Percentiles rank a stretch among this genome's conserved stretches.
These are phyloP conservation scores for Coccomyxa sp. DNA, from an alignment of 139 green algal genomes.

Conservation along the genomic window DNA sequence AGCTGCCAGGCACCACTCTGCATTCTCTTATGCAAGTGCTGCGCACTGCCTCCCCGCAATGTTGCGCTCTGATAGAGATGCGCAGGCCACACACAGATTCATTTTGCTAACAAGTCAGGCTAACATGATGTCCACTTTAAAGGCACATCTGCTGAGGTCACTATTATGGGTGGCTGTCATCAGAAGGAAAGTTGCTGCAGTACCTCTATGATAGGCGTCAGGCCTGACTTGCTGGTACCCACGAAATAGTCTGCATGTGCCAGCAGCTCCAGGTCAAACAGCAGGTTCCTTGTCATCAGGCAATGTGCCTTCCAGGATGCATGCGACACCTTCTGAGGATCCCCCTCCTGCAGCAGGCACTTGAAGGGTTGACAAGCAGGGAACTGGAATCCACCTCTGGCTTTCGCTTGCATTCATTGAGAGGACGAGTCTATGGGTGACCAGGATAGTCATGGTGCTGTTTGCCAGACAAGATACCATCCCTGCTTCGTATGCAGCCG, in stretches of 20 bases:
- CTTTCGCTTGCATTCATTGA: no score
- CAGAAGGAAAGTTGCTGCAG: background rate
- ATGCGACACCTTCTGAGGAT: background rate
- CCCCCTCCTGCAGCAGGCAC: background rate
- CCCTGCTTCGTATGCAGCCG: no score
- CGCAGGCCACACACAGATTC: background rate
- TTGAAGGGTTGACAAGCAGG: no score
- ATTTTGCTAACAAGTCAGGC: background rate
- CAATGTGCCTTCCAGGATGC: background rate
- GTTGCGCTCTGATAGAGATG: no score
- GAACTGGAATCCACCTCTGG: no score
- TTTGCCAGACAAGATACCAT: no score
- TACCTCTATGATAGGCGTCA: background rate
- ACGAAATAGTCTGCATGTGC: background rate
- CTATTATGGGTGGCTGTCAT: background rate
- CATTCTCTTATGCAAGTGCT: background rate
- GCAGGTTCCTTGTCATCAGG: background rate
- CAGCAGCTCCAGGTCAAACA: background rate
- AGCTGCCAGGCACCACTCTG: background rate
- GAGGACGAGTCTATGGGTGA: no score
- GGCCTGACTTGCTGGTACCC: background rate
- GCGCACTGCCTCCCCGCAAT: no score
- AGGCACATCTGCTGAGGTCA: background rate
- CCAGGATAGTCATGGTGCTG: no score
- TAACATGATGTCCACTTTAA: background rate